Conservation (phyloP, 2,329 filamentous ascomycete species). For the Colletotrichum sp. region DNA sequence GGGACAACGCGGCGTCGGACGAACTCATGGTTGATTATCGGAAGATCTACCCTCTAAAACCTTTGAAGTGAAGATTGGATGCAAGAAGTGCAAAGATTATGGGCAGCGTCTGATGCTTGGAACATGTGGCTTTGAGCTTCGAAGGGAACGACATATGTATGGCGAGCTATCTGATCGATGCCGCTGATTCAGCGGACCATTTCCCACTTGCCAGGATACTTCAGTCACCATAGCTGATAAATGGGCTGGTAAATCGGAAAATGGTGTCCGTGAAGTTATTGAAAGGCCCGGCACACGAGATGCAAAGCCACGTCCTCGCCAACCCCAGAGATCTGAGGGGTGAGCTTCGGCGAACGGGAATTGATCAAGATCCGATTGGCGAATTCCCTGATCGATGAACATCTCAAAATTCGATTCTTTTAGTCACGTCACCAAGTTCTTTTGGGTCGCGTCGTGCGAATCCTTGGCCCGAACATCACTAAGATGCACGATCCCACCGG, state of each 20-base stretch:
- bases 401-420: not conserved
- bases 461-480: not conserved
- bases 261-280: not conserved
- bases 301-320: not conserved
- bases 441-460: not conserved
- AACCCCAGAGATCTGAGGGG: not conserved
- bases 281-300: not conserved
- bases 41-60: not conserved
- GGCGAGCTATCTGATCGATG: not conserved
- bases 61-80: not conserved
- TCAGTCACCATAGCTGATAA: not conserved
- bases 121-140: not conserved
- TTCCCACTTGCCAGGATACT: not conserved
- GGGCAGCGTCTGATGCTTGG: not conserved
- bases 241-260: not conserved
- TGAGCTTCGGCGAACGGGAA: not conserved
- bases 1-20: not conserved
- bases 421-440: not conserved
- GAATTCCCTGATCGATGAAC: not conserved
- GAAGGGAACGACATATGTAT: not conserved
- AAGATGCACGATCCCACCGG: not conserved
- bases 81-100: not conserved
- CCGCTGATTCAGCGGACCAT: not conserved
- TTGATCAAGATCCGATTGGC: not conserved
- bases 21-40: not conserved